Base-by-base conservation (phyloP, 2,329 filamentous ascomycete species). In the Colletotrichum euphorbiae region DNA sequence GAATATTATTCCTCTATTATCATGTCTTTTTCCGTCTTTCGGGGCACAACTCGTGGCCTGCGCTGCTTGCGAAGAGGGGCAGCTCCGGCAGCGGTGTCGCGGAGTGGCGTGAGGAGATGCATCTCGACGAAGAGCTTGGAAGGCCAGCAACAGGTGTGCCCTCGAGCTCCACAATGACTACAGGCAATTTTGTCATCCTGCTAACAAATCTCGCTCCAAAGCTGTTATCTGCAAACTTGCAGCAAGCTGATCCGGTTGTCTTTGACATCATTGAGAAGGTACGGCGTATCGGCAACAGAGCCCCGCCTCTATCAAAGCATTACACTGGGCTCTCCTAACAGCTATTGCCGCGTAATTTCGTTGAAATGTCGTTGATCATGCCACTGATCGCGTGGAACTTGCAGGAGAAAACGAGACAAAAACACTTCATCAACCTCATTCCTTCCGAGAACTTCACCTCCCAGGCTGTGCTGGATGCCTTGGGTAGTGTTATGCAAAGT, bases 361-460 rank as follows among this genome's bases (percentile, higher is more conserved):
- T 4, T 28, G 17, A 17, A 7, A 5, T 19, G 24, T 33, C 19
- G 6, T 24, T 11, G 17, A 45, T 28, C 15, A 9, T 36, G 31
- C 21, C 38, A 45, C 55, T 71, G 64, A 71, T 64, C n/a, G 21
- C 45, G 24, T 17, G 13, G 17, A n/a, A 68, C 66, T 45, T 43
- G 11, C 40, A 97, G 93, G 96, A 99, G 85, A 98, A 98, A 88
- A 88, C 87, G 73, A 89, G 96, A 73, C 96, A 99, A 81, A 97
- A 97, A 81, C 94, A 98, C 80, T 99, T 98, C 77, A 97, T 99
- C 83, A 98, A 98, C 81, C 86, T 97, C 66, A 97, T 97, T 73
- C 94, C 94, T 19, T 97, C 94, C 6, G 94, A 97, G 82, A 97
- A 97, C 83, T 97, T 97, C 77, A 97, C 94, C 28, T 97, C 94